These are phyloP conservation scores for Extremus antarcticus DNA, from an alignment of 495 filamentous ascomycete species.

Conservation along the genomic window DNA sequence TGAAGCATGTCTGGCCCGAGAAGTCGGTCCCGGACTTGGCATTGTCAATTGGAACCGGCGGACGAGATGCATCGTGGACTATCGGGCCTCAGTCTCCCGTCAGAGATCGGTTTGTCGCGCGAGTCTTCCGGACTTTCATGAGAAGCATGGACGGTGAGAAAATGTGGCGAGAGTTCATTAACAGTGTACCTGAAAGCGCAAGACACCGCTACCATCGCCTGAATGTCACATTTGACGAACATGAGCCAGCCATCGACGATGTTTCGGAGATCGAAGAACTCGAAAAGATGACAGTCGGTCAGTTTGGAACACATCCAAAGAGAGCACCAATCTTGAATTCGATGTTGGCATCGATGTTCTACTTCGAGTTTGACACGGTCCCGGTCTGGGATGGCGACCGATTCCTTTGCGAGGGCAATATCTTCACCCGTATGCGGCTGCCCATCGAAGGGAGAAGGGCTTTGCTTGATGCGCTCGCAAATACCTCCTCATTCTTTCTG, in stretches of 20 bases:
- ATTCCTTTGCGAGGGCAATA: background rate
- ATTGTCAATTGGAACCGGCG: slow-evolving; percentile 6
- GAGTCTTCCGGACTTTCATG: slow-evolving; percentile 2
- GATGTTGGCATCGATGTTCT: slow-evolving; percentile 3
- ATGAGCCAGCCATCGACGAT: slow-evolving; percentile 4
- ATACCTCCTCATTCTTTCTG: background rate
- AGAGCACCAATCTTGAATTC: background rate
- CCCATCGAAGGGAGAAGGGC: background rate
- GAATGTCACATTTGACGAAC: background rate
- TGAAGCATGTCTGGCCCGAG: slow-evolving; percentile 15
- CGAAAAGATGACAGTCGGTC: background rate
- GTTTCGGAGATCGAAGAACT: background rate
- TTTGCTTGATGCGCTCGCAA: background rate
- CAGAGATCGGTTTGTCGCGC: background rate
- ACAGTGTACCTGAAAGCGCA: background rate
- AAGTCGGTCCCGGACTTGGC: background rate
- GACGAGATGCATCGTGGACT: background rate
- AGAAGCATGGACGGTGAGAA: slow-evolving; percentile 4
- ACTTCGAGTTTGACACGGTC: slow-evolving; percentile 2
- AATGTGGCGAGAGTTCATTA: slow-evolving; percentile 3
- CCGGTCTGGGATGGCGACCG: background rate
- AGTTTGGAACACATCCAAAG: background rate
- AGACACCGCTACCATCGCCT: background rate
- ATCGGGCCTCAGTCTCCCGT: slow-evolving; percentile 1
- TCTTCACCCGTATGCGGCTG: background rate